Conservation (phyloP, 2,329 filamentous ascomycete genomes). For the Talaromyces albobiverticillius region DNA sequence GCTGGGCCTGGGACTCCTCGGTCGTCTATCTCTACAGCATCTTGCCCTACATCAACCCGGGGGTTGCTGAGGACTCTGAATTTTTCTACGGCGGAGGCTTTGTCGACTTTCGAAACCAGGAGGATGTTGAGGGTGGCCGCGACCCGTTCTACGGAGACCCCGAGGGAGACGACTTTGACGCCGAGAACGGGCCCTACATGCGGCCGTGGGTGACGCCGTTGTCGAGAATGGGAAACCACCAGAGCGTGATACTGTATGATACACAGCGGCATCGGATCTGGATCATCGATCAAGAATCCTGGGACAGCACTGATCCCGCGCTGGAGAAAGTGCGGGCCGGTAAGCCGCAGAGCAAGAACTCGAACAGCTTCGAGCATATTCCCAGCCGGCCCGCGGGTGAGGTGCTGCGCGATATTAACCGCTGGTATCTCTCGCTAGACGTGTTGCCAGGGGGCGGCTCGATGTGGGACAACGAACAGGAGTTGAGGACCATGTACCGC, state of each 20-base stretch:
- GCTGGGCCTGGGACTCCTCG: background rate
- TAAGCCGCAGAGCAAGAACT: background rate
- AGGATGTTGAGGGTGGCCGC: background rate
- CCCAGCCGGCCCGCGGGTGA: background rate
- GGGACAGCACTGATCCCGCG: background rate
- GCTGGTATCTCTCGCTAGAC: background rate
- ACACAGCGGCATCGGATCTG: background rate
- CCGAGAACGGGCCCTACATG: background rate
- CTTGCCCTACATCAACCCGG: background rate
- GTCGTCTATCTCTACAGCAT: background rate
- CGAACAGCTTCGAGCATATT: background rate
- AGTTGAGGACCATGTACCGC: conserved; percentile 10
- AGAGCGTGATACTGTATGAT: background rate
- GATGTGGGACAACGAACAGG: background rate
- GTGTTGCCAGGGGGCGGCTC: background rate
- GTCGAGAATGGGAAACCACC: background rate
- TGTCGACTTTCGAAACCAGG: background rate
- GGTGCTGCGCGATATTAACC: background rate
- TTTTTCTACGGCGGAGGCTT: background rate
- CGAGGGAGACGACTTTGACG: background rate
- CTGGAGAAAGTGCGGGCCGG: background rate
- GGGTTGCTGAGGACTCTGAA: background rate
- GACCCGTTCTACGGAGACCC: background rate
- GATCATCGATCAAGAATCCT: background rate
- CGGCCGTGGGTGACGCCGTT: background rate